phyloP scores from a whole-genome alignment of 2,329 filamentous ascomycete genomes.

The Endothia cerciana region DNA sequence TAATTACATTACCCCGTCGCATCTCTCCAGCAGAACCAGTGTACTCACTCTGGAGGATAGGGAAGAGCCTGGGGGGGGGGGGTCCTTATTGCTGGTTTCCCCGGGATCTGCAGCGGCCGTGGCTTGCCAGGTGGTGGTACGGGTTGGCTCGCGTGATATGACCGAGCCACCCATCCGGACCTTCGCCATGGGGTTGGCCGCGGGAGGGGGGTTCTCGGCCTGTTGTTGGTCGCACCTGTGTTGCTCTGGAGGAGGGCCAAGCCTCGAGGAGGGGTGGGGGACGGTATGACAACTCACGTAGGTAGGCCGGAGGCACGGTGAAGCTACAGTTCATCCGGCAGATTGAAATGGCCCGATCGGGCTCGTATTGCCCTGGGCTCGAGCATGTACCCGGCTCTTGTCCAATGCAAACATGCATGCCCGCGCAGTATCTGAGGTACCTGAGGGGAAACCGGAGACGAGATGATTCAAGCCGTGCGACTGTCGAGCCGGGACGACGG shows the following conservation, averaged over 20 bases:
- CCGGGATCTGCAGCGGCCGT: neutral
- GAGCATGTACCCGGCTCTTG: neutral
- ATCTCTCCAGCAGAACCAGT: no score
- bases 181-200: no score
- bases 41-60: no score
- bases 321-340: neutral
- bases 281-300: neutral
- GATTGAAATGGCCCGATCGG: neutral
- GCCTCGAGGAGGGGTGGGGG: no score
- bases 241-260: neutral
- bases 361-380: neutral
- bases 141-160: neutral
- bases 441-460: neutral
- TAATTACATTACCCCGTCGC: no score
- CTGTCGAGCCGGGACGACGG: neutral
- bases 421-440: neutral
- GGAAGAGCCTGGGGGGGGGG: neutral
- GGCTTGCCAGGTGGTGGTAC: neutral
- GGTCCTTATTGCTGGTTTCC: neutral
- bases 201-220: no score
- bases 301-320: neutral
- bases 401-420: constrained; percentile 1
- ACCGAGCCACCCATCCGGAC: neutral
- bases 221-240: no score
- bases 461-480: neutral